Conservation (phyloP, 495 filamentous ascomycete species). For the Xylaria cubensis region DNA sequence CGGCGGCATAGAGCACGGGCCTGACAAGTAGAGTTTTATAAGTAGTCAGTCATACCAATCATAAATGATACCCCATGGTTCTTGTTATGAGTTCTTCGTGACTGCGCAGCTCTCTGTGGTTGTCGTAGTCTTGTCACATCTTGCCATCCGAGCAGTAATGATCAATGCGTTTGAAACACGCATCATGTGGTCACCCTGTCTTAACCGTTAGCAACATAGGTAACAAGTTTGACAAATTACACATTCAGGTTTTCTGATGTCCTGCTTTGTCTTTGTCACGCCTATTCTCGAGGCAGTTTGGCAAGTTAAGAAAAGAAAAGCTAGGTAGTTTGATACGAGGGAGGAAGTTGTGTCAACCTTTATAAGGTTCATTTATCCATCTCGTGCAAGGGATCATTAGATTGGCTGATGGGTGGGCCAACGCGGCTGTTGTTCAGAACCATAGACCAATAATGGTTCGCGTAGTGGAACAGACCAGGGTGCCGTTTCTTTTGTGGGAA, state of each 20-base stretch:
- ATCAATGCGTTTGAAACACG: not conserved
- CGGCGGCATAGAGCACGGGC: slow-evolving; percentile 57
- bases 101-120: not conserved
- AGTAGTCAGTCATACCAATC: slow-evolving; percentile 2
- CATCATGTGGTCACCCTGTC: no score
- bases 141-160: not conserved
- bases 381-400: not conserved
- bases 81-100: not conserved
- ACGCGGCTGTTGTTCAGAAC: not conserved
- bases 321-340: not conserved
- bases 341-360: not conserved
- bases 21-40: slow-evolving; percentile 35
- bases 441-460: not conserved
- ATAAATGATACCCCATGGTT: slow-evolving; percentile 12
- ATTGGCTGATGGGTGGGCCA: not conserved
- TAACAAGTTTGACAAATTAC: no score
- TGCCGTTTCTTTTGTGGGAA: not conserved
- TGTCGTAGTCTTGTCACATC: not conserved
- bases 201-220: no score
- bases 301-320: not conserved
- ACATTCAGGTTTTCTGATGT: no score
- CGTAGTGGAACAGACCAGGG: not conserved
- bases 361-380: not conserved
- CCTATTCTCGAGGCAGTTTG: no score
- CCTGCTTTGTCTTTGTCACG: no score